These are phyloP conservation scores for Tetrapyrgos nigripes DNA, from an alignment of 1,284 basidiomycete species.

Conservation along the genomic window DNA sequence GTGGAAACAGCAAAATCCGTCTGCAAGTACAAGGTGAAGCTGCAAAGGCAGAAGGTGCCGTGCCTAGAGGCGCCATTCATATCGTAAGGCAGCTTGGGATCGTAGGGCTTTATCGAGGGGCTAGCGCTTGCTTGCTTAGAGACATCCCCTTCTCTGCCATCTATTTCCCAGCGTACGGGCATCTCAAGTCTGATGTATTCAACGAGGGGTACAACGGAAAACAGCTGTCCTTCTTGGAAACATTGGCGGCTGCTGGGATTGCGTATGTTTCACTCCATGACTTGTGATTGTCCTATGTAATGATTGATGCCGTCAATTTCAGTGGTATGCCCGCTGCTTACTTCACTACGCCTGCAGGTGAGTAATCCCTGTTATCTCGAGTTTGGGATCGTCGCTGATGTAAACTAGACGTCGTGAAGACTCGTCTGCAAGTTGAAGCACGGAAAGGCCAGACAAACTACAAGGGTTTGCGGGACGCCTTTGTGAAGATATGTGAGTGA, in stretches of 20 bases:
- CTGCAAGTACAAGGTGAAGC: conserved; percentile 97
- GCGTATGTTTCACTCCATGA: conserved; percentile 60
- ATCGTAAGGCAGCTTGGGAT: conserved; percentile 94
- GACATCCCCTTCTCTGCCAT: conserved; percentile 96
- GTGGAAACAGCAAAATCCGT: conserved; percentile 84
- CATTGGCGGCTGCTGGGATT: conserved; percentile 82
- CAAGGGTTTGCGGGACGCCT: conserved; percentile 90
- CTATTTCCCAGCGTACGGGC: conserved; percentile 83
- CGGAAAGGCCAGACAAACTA: conserved; percentile 93
- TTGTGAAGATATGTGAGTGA: conserved; percentile 83
- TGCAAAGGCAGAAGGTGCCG: conserved; percentile 81
- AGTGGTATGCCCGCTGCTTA: conserved; percentile 97
- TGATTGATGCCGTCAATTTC: conserved; percentile 30
- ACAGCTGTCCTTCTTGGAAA: conserved; percentile 90
- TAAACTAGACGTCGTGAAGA: conserved; percentile 92
- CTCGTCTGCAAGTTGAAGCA: conserved; percentile 97
- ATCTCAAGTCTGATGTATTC: conserved; percentile 93
- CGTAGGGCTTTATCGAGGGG: conserved; percentile 91
- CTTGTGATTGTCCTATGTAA: conserved; percentile 26
- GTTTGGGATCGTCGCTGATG: conserved; percentile 29
- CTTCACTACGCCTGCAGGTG: conserved; percentile 84
- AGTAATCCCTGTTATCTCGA: conserved; percentile 25
- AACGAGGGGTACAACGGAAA: conserved; percentile 96
- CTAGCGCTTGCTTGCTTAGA: conserved; percentile 86
- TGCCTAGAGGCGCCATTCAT: conserved; percentile 87